Percentiles rank a stretch among this genome's conserved stretches.
Conservation (phyloP, 2,329 filamentous ascomycete species). For the Fusarium cicatricum region DNA sequence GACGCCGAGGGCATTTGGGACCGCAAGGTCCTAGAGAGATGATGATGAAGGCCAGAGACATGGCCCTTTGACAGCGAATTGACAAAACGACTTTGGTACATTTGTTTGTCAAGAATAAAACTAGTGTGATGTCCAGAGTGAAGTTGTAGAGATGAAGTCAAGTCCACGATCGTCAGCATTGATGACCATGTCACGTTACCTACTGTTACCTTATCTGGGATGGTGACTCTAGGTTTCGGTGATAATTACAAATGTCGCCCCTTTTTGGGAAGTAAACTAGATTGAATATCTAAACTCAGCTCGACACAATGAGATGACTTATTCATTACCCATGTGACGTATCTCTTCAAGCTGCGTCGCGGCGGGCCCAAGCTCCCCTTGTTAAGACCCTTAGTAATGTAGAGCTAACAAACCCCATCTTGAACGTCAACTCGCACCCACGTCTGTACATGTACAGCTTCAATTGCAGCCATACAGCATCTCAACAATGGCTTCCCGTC, state of each 20-base stretch:
- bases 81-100: constrained; percentile 13
- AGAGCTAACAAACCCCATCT: constrained; percentile 3
- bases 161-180: constrained; percentile 8
- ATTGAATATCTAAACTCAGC: too few relatives aligned
- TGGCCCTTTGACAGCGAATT: constrained; percentile 37
- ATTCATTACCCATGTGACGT: neutral
- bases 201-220: too few relatives aligned
- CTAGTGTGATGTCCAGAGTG: neutral
- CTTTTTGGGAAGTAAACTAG: too few relatives aligned
- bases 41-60: constrained; percentile 25
- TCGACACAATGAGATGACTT: too few relatives aligned
- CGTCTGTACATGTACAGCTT: neutral
- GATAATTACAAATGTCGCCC: too few relatives aligned
- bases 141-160: neutral
- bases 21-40: constrained; percentile 30
- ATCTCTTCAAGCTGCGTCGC: neutral
- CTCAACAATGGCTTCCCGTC: constrained; percentile 31
- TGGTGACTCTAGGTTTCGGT: neutral
- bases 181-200: constrained; percentile 7
- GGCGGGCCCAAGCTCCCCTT: constrained; percentile 4
- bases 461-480: neutral
- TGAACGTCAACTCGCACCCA: constrained; percentile 2
- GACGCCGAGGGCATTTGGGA: constrained; percentile 30
- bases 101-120: neutral
- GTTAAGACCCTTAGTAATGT: constrained; percentile 9